Conservation (phyloP, 208 protist genomes). For the Strigomonas culicis region DNA sequence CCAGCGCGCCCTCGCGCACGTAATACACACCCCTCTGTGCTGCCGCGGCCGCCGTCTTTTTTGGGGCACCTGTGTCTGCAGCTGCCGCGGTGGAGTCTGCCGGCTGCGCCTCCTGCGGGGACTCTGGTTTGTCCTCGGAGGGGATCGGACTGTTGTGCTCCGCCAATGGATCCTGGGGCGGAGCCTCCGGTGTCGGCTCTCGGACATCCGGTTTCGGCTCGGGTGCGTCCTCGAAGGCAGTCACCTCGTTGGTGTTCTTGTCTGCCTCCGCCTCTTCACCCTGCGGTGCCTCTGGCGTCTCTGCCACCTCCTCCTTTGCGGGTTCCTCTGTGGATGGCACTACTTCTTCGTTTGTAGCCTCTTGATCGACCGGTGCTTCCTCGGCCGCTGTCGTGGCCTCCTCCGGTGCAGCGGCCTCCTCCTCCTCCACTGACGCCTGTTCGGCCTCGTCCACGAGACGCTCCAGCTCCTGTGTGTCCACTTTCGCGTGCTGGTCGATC, state of each 20-base stretch:
- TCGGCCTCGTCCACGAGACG: conserved; percentile 30
- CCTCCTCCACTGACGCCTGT: neutral
- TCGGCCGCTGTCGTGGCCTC: neutral
- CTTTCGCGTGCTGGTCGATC: conserved; percentile 33
- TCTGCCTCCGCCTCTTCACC: neutral
- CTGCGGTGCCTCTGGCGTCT: conserved; percentile 1
- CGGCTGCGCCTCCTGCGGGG: no score
- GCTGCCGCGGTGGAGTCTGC: no score
- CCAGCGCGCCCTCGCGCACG: neutral
- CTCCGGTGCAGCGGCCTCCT: neutral
- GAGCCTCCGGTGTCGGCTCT: neutral
- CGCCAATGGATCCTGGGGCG: neutral
- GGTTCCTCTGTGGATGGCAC: neutral
- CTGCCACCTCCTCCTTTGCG: neutral
- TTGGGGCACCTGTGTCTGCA: neutral
- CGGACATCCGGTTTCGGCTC: no score
- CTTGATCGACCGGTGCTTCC: neutral
- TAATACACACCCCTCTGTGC: conserved; percentile 13
- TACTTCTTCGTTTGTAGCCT: neutral
- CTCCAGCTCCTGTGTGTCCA: conserved; percentile 35
- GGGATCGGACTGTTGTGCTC: conserved; percentile 10
- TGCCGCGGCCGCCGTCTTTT: neutral
- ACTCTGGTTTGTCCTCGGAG: conserved; percentile 3
- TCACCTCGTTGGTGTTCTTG: neutral
- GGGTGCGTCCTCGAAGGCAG: no score